phyloP scores from a whole-genome alignment of 1,139 yeast species.

The Kodamaea sp. region DNA sequence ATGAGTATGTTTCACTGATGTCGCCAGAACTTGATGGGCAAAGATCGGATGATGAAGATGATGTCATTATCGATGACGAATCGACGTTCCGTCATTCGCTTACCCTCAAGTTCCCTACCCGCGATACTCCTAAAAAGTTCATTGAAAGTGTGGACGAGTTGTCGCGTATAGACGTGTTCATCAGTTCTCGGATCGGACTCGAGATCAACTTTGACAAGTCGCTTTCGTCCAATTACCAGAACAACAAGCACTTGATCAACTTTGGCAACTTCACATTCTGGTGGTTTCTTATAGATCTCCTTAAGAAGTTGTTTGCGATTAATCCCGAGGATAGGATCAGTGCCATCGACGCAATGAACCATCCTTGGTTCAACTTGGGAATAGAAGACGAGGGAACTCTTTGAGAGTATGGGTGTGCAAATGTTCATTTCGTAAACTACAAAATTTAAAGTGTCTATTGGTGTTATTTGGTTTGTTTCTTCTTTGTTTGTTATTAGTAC shows the following conservation, averaged over 20 bases:
- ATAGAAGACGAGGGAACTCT: slow-evolving; percentile 74
- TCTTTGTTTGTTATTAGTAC: too few species aligned
- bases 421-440: too few species aligned
- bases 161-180: slow-evolving; percentile 51
- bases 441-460: too few species aligned
- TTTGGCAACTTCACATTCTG: slow-evolving; percentile 66
- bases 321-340: slow-evolving; percentile 65
- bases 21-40: slow-evolving; percentile 20
- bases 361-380: slow-evolving; percentile 77
- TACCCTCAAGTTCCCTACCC: slow-evolving; percentile 35
- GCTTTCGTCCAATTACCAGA: slow-evolving; percentile 42
- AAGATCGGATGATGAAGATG: slow-evolving; percentile 20
- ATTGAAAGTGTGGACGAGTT: slow-evolving; percentile 54
- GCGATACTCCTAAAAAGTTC: slow-evolving; percentile 47
- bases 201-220: slow-evolving; percentile 43
- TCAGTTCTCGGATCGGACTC: slow-evolving; percentile 41
- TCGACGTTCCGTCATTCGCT: slow-evolving; percentile 27
- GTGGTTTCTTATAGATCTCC: slow-evolving; percentile 72
- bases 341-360: slow-evolving; percentile 70
- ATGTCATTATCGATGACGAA: slow-evolving; percentile 35
- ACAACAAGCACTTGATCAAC: slow-evolving; percentile 41
- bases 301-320: slow-evolving; percentile 59
- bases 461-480: too few species aligned
- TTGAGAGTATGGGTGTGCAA: too few species aligned
- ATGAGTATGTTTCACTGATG: slow-evolving; percentile 20